A percentile compares a stretch with the other conserved stretches of the same genome.
These are phyloP conservation scores for Pichia occidentalis DNA, from an alignment of 805 yeast genomes.

Conservation along the genomic window DNA sequence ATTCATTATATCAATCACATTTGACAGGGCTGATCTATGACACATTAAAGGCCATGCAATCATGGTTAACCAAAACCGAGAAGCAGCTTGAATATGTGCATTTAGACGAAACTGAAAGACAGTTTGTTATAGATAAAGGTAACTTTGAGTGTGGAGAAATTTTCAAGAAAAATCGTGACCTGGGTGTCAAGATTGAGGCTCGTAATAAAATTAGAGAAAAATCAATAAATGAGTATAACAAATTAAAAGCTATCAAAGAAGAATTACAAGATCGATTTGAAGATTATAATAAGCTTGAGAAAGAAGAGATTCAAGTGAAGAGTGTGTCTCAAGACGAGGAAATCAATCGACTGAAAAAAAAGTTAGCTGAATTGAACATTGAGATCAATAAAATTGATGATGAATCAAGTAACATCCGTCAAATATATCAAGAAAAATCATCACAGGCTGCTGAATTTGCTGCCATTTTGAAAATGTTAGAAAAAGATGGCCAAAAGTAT, in stretches of 20 bases:
- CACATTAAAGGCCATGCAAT: slow-evolving; percentile 27
- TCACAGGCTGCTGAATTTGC: slow-evolving; percentile 43
- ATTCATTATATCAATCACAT: slow-evolving; percentile 28
- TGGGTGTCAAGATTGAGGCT: slow-evolving; percentile 27
- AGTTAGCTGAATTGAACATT: slow-evolving; percentile 12
- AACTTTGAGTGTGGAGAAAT: slow-evolving; percentile 35
- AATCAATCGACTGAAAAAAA: slow-evolving; percentile 12
- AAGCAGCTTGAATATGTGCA: slow-evolving; percentile 24
- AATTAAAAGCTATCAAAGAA: slow-evolving; percentile 12
- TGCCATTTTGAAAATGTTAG: slow-evolving; percentile 20
- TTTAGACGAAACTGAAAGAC: slow-evolving; percentile 34
- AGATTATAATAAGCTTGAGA: slow-evolving; percentile 9
- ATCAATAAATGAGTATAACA: slow-evolving; percentile 22
- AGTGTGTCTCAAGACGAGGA: slow-evolving; percentile 13
- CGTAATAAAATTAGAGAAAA: slow-evolving; percentile 28
- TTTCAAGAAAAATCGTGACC: slow-evolving; percentile 33
- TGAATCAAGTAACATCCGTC: slow-evolving; percentile 30
- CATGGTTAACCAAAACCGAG: slow-evolving; percentile 19
- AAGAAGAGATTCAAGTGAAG: slow-evolving; percentile 6
- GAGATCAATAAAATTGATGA: slow-evolving; percentile 12
- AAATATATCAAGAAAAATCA: slow-evolving; percentile 39
- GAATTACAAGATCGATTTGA: slow-evolving; percentile 13
- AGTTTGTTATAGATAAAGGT: slow-evolving; percentile 33
- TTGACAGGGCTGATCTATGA: slow-evolving; percentile 34
- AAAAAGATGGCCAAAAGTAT: slow-evolving; percentile 23